phyloP scores from a whole-genome alignment of 805 yeast genomes.

The Kodamaea jinghongensis region DNA sequence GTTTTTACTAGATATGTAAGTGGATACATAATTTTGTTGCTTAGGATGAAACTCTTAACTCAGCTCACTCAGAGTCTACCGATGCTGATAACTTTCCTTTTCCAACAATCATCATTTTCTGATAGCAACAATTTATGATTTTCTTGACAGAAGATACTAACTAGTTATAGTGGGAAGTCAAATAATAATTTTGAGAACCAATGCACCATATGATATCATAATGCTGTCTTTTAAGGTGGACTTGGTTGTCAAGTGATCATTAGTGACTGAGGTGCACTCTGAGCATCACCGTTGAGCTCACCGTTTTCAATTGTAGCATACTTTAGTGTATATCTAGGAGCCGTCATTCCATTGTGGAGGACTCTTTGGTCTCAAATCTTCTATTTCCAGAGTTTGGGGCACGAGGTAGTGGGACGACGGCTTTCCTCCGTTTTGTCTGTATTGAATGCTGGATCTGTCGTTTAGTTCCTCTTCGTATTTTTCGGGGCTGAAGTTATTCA shows the following conservation, averaged over 20 bases:
- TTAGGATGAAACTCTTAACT: conserved; percentile 52
- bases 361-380: conserved; percentile 77
- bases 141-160: too few species aligned
- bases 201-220: neutral
- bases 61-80: conserved; percentile 56
- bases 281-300: too few species aligned
- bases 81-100: conserved; percentile 49
- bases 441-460: conserved; percentile 29
- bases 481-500: conserved; percentile 58
- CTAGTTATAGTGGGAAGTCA: too few species aligned
- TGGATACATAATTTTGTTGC: conserved; percentile 12
- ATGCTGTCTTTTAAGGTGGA: neutral
- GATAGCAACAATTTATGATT: conserved; percentile 12
- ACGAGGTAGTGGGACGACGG: conserved; percentile 42
- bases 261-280: too few species aligned
- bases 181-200: too few species aligned
- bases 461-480: conserved; percentile 31
- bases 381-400: conserved; percentile 72
- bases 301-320: too few species aligned
- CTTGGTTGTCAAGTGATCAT: neutral
- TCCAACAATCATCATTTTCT: conserved; percentile 44
- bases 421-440: conserved; percentile 29
- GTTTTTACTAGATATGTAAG: conserved; percentile 3
- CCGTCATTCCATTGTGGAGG: conserved; percentile 39
- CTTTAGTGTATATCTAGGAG: too few species aligned